These are phyloP conservation scores for Lathyrus tuberosus DNA, from an alignment of 306 rosid genomes.

Conservation along the genomic window DNA sequence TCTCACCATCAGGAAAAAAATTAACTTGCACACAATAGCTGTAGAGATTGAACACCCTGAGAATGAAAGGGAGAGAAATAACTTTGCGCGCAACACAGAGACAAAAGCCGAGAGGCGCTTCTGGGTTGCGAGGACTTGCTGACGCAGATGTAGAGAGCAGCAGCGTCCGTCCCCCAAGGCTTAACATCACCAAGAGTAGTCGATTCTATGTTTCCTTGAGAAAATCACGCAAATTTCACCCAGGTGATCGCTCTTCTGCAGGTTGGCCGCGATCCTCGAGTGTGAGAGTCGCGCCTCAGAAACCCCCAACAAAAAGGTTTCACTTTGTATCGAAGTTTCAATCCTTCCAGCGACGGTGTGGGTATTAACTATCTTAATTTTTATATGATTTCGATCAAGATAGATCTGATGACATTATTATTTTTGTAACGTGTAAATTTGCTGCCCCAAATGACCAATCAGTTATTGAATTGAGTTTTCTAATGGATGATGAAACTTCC, in stretches of 20 bases:
- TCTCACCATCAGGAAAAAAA: too few relatives aligned
- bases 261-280: background rate
- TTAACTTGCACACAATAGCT: too few relatives aligned
- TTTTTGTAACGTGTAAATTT: background rate
- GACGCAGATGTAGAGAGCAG: background rate
- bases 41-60: background rate
- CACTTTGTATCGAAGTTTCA: background rate
- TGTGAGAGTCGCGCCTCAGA: background rate
- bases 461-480: conserved; percentile 9
- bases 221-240: background rate
- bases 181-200: background rate
- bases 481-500: conserved; percentile 25
- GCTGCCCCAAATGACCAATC: conserved; percentile 18
- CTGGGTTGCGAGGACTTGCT: background rate
- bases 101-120: background rate
- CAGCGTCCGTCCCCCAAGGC: background rate
- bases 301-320: background rate
- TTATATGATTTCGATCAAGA: background rate
- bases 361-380: background rate
- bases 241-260: background rate
- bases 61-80: background rate
- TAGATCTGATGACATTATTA: conserved; percentile 7
- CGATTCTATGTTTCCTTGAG: background rate
- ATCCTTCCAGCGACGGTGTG: background rate
- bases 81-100: background rate